These are phyloP conservation scores for Casuarina equisetifolia DNA, from an alignment of 306 rosid genomes.

Conservation along the genomic window DNA sequence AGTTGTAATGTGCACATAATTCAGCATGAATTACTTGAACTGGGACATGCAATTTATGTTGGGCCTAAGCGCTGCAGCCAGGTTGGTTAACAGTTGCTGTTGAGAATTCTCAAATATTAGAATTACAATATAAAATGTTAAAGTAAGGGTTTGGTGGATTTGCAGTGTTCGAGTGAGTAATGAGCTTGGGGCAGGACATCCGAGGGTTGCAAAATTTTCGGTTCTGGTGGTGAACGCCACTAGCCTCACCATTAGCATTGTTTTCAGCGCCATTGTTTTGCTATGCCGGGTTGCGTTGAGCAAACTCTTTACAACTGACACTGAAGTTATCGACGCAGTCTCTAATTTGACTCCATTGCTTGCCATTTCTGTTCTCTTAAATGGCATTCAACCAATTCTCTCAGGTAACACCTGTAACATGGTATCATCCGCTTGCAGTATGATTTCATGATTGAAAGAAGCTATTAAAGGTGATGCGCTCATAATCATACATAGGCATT, in stretches of 20 bases:
- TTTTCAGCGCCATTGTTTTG: conserved; percentile 44
- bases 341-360: conserved; percentile 59
- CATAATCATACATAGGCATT: too few species aligned
- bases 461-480: too few species aligned
- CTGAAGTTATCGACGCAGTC: conserved; percentile 55
- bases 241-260: conserved; percentile 54
- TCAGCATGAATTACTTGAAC: conserved; percentile 67
- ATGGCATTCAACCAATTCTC: conserved; percentile 65
- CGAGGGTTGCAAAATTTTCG: conserved; percentile 62
- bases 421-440: background rate
- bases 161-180: conserved; percentile 69
- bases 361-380: conserved; percentile 65
- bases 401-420: conserved; percentile 30
- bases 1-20: conserved; percentile 2
- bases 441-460: too few species aligned
- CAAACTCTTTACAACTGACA: conserved; percentile 57
- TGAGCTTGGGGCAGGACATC: conserved; percentile 72
- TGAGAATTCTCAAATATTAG: background rate
- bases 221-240: conserved; percentile 63
- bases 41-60: conserved; percentile 69
- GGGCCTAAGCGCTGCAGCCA: conserved; percentile 71
- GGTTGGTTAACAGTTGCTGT: conserved; percentile 36
- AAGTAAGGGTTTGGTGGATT: background rate
- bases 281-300: conserved; percentile 50
- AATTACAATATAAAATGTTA: background rate